These are phyloP conservation scores for Arthrinium puccinioides DNA, from an alignment of 2,329 filamentous ascomycete genomes.

Conservation along the genomic window DNA sequence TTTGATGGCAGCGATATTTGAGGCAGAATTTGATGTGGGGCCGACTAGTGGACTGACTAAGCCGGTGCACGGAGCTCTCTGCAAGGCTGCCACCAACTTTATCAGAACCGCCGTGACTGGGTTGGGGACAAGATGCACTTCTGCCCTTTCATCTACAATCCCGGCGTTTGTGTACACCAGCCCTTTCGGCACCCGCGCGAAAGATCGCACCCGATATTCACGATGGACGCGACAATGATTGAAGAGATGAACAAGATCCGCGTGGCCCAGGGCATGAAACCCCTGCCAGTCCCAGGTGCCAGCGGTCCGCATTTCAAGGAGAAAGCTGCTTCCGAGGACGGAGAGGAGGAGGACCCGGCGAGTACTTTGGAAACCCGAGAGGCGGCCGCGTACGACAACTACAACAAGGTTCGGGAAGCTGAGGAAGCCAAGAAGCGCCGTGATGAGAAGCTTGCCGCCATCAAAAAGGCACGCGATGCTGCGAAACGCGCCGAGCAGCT, in stretches of 20 bases:
- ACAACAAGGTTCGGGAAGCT: conserved; percentile 55
- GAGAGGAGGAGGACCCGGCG: conserved; percentile 60
- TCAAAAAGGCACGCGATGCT: conserved; percentile 81
- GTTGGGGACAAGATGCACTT: too few species aligned
- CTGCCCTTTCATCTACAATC: too few species aligned
- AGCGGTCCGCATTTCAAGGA: conserved; percentile 30
- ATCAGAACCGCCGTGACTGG: too few species aligned
- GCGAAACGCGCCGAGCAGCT: conserved; percentile 70
- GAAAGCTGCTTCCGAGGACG: conserved; percentile 31
- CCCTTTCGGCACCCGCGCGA: too few species aligned
- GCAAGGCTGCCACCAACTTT: too few species aligned
- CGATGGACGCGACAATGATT: conserved; percentile 69
- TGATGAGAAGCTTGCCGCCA: conserved; percentile 71
- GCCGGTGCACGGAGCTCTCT: too few species aligned
- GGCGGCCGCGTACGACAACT: conserved; percentile 69
- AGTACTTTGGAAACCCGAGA: conserved; percentile 81
- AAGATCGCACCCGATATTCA: too few species aligned
- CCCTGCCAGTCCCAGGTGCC: conserved; percentile 73
- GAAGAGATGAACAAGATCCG: conserved; percentile 93
- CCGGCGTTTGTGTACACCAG: too few species aligned
- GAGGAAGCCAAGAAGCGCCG: conserved; percentile 72
- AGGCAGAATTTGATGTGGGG: too few species aligned
- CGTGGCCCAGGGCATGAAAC: conserved; percentile 81
- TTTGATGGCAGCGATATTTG: conserved; percentile 4
- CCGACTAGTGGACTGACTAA: too few species aligned